Conservation (phyloP, 768 basidiomycete genomes). For the Tremella mesenterica region DNA sequence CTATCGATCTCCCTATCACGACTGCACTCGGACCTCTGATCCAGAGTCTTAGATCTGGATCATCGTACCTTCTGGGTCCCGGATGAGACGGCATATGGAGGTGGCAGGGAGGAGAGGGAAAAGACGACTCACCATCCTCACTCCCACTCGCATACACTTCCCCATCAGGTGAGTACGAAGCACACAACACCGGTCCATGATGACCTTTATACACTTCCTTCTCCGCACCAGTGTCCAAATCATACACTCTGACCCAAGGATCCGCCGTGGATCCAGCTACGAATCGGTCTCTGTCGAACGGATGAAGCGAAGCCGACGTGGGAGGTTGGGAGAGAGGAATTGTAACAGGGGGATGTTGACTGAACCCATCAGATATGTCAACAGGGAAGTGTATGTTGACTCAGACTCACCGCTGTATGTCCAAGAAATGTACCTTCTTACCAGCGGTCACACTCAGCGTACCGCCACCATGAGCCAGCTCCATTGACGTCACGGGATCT, state of each 20-base stretch:
- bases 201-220: conserved; percentile 88
- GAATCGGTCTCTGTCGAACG: conserved; percentile 76
- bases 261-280: conserved; percentile 82
- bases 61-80: too few species aligned
- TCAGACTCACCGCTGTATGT: conserved; percentile 50
- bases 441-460: conserved; percentile 85
- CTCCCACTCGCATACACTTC: conserved; percentile 96
- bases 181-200: conserved; percentile 92
- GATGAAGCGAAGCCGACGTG: conserved; percentile 92
- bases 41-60: too few species aligned
- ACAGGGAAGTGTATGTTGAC: conserved; percentile 2
- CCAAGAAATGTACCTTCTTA: conserved; percentile 84
- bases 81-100: too few species aligned
- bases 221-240: conserved; percentile 74
- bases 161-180: conserved; percentile 89
- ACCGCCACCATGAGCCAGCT: conserved; percentile 66
- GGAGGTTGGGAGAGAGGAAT: conserved; percentile 74
- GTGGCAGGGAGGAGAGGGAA: background rate
- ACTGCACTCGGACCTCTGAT: too few species aligned
- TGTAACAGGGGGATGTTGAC: conserved; percentile 60
- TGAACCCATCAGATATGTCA: conserved; percentile 48
- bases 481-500: conserved; percentile 85
- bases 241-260: conserved; percentile 94
- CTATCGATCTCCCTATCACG: too few species aligned
- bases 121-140: conserved; percentile 52